Percentiles rank a stretch among this genome's conserved stretches.
Evolutionary conservation across 2,329 filamentous ascomycete genomes (phyloP).

Genomic region (Aspergillus felis): DNA sequence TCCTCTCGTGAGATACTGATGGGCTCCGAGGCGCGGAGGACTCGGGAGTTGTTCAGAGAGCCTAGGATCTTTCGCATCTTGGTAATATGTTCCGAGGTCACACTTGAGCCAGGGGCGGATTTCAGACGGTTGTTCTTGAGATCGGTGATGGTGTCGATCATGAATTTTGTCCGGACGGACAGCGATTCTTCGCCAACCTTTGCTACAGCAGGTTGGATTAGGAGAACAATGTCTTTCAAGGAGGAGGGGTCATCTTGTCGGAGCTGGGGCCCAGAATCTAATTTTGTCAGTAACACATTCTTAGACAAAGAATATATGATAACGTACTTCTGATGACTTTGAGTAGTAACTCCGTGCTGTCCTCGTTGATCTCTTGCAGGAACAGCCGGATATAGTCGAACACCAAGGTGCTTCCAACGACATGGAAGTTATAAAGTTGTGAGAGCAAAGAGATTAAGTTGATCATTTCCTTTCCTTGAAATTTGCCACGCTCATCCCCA

Average conservation of each 20-base stretch:
- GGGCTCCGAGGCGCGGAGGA: slow-evolving; percentile 71
- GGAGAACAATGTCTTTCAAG: slow-evolving; percentile 80
- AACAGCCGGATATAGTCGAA: slow-evolving; percentile 88
- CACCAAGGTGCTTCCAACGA: slow-evolving; percentile 75
- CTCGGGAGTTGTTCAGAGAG: slow-evolving; percentile 62
- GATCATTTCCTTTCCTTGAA: slow-evolving; percentile 57
- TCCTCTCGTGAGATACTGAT: slow-evolving; percentile 77
- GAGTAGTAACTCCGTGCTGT: slow-evolving; percentile 83
- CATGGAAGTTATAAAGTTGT: slow-evolving; percentile 87
- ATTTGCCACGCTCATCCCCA: slow-evolving; percentile 47
- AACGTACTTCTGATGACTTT: slow-evolving; percentile 67
- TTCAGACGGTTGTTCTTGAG: slow-evolving; percentile 93
- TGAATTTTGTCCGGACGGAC: slow-evolving; percentile 88
- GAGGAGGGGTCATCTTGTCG: slow-evolving; percentile 84
- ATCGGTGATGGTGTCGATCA: slow-evolving; percentile 94
- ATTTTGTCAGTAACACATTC: slow-evolving; percentile 12
- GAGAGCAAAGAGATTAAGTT: slow-evolving; percentile 81
- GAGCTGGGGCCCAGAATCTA: slow-evolving; percentile 71
- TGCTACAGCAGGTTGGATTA: slow-evolving; percentile 69
- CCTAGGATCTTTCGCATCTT: slow-evolving; percentile 87
- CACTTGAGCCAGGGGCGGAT: slow-evolving; percentile 64
- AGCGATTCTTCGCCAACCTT: slow-evolving; percentile 65
- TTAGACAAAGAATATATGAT: background rate
- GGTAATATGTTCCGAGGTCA: slow-evolving; percentile 76
- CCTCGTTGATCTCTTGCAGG: slow-evolving; percentile 69